Base-by-base conservation (phyloP, 768 basidiomycete species). In the Dioszegia aurantiaca region DNA sequence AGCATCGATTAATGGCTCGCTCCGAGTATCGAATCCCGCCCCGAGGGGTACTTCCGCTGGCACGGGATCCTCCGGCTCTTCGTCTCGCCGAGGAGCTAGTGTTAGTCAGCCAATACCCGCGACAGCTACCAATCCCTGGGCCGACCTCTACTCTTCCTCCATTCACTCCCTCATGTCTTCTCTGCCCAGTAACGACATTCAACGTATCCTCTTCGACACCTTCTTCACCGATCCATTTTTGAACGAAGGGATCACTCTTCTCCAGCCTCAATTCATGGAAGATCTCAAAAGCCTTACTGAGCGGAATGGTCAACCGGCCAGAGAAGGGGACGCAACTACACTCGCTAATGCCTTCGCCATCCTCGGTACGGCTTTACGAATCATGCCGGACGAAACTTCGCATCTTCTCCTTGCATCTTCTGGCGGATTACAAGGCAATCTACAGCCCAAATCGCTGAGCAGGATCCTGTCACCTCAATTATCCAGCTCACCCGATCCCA, bases 281-380 rank as follows among this genome's bases (percentile, higher is more conserved):
- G 69, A 65, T n/a, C 64, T 53, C 26, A 40, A 53, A 40, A 53
- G 37, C 24, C 21, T 53, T 4, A 26, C 63, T 1, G 62, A 68
- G 23, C 59, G 70, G 26, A 41, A 54, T 21, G 49, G 30, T 17
- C 48, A 43, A 31, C 42, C 28, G 17, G 24, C 24, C 17, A 57
- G 60, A 33, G 49, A 54, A 28, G 71, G 71, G 4, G 72, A 73
- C 51, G 72, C 72, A 4, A 73, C 72, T 4, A 73, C 72, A 3
- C 48, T 73, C 2, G 69, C 72, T 2, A 59, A 63, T 28, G 63
- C 69, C 2, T 73, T 69, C 43, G 64, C 60, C 24, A 65, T 73
- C 41, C 59, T 73, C 3, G 68, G 63, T 30, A 54, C 53, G 0
- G 58, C 63, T 2, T 40, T 73, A n/a, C 66, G 71, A 21, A 64